Base-by-base conservation (phyloP, 2,329 filamentous ascomycete genomes). In the Colletotrichum sp. region DNA sequence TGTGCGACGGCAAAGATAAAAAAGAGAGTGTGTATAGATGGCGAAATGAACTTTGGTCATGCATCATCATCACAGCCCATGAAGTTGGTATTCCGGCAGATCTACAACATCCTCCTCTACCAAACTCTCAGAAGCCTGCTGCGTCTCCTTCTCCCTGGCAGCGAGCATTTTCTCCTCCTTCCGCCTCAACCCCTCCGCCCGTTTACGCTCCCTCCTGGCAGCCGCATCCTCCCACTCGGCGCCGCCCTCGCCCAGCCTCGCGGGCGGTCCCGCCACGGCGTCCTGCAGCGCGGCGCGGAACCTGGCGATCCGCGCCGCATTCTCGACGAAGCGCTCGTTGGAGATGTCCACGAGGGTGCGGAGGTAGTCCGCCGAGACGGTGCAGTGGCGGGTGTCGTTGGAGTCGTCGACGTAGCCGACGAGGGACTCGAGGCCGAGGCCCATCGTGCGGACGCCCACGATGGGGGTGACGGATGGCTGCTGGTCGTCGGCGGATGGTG, bases 391-490 rank as follows among this genome's bases (percentile, higher is more conserved):
- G 6, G 78, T 76, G 16, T 89, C 87, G 8, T 86, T 82, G 8
- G 81, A 34, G 6, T 86, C 82, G 9, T 82, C 75, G 69, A 87
- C 77, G 25, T 90, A 83, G 1, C 95, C 96, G 36, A 99, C 89
- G 30, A 98, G 89, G 2, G 94, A 95, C 85, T 98, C 95, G 77
- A 98, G 92, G 1, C 92, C 91, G 3, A 98, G 88, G 0, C 96
- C 96, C 84, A 95, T 94, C 7, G 95, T 96, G 22, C 96, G 92
- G 36, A 99, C 92, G 5, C 94, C 96, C 5, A 98, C 95, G 83
- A 98, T 94, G 3, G 95, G 95, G 22, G 83, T 90, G 6, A 83
- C 78, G 2, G 44, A 79, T 1, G 84, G 77, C 5, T 86, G 83
- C 22, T 86, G 83, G 22, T 85, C 84, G 15, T 83, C 82, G 22